Base-by-base conservation (phyloP, 2,329 filamentous ascomycete genomes). In the Zymoseptoria brevis region DNA sequence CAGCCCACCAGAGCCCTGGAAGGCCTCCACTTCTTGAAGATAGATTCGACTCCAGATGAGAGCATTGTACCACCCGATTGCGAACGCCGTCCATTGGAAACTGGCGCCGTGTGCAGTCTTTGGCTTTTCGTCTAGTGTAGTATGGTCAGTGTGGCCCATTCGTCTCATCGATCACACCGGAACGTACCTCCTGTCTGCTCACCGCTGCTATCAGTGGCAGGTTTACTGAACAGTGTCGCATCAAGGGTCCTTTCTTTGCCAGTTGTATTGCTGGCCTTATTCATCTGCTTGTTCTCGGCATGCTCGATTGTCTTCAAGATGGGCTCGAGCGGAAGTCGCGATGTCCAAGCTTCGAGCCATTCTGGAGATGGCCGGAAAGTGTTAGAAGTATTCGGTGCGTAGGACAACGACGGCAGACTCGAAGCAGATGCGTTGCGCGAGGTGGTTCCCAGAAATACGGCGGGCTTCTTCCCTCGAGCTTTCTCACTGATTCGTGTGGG, bases 331-430 rank as follows among this genome's bases (percentile, higher is more conserved):
- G 92, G 3, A 30, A 97, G 79, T 67, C 94, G 89, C 0, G 90
- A 88, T n/a, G 96, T 83, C 93, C 93, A 97, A 59, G 84, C 88
- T 68, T 96, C 92, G 64, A 97, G 89, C 84, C 94, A 97, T 58
- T 85, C 79, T 6, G 87, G 77, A 4, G 90, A 89, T 3, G 93
- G 90, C 64, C 87, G 86, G 70, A 97, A 97, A 19, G 59, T 60
- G n/a, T 59, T 61, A 41, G 58, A 53, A 19, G 60, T 48, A 2
- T 19, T 53, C 52, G 53, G 19, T 76, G 81, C 52, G 82, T 82
- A 41, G 81, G 11, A 86, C 83, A 68, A 87, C 80, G 66, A 85
- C 85, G 59, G 80, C 83, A 96, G 79, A 68, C 90, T 96, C 1
- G 89, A 89, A 26, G 87, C 89, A 16, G 67, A 70, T 73, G 91